Evolutionary conservation across 257 asterid species (phyloP).

Genomic region (Jacaranda mimosifolia): DNA sequence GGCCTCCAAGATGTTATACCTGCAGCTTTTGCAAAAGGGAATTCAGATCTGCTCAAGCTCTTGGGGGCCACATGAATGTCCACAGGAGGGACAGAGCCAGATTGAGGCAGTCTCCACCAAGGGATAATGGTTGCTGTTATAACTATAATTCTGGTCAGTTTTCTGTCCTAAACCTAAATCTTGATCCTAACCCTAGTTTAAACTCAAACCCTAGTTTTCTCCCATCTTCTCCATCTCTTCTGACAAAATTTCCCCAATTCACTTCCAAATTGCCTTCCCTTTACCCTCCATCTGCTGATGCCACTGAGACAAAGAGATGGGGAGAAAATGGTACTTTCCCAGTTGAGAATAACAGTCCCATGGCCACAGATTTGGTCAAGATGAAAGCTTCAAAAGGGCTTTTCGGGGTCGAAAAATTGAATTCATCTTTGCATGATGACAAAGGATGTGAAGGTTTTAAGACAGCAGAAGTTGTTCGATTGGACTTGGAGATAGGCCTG

Average conservation of each 20-base stretch:
- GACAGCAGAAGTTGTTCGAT: conserved; percentile 48
- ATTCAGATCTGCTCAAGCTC: conserved; percentile 95
- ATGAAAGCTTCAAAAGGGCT: conserved; percentile 40
- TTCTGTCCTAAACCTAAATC: conserved; percentile 53
- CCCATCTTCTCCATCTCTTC: conserved; percentile 42
- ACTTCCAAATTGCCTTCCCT: conserved; percentile 45
- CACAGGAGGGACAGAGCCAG: conserved; percentile 90
- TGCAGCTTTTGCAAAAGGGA: conserved; percentile 93
- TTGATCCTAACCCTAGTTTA: conserved; percentile 64
- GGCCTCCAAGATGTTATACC: conserved; percentile 90
- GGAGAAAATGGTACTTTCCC: too few species aligned
- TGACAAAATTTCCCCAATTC: conserved; percentile 47
- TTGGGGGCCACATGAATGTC: conserved; percentile 99
- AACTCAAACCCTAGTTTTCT: conserved; percentile 50
- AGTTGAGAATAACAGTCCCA: too few species aligned
- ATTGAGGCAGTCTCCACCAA: conserved; percentile 56
- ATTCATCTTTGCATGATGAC: conserved; percentile 12
- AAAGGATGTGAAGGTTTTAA: conserved; percentile 36
- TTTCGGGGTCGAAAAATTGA: conserved; percentile 41
- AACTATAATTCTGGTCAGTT: not conserved
- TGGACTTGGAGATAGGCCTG: conserved; percentile 85
- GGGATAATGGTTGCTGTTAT: not conserved
- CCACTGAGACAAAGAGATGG: conserved; percentile 30
- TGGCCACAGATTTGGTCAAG: conserved; percentile 33
- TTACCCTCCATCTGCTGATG: conserved; percentile 35